phyloP scores from a whole-genome alignment of 2,329 filamentous ascomycete genomes.

The Diaporthe vaccinii region DNA sequence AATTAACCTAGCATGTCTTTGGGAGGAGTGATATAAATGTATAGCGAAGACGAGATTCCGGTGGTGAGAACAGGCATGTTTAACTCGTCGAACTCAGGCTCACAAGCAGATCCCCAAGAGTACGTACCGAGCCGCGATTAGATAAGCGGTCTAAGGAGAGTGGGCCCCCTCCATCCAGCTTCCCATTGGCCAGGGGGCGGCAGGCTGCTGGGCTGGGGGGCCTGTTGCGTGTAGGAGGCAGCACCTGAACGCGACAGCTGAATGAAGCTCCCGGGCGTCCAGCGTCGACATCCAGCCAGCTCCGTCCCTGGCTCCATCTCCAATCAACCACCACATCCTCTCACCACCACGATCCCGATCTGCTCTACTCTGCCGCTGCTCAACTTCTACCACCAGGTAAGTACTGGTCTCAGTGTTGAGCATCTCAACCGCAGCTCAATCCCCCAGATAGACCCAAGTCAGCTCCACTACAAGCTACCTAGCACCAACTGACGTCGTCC shows the following conservation, averaged over 20 bases:
- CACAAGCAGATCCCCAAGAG: neutral
- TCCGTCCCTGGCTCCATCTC: neutral
- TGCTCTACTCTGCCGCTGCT: neutral
- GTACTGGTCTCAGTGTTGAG: neutral
- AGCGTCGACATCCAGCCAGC: neutral
- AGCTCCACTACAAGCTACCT: conserved; percentile 26
- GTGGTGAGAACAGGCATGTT: neutral
- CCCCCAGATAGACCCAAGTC: neutral
- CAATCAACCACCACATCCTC: conserved; percentile 5
- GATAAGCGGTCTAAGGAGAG: neutral
- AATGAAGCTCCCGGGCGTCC: conserved; percentile 44
- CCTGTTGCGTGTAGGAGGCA: conserved; percentile 43
- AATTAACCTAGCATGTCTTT: neutral
- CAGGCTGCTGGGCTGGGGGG: conserved; percentile 14
- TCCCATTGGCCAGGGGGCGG: conserved; percentile 17
- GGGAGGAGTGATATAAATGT: no score
- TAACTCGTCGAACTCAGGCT: neutral
- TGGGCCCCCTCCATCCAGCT: neutral
- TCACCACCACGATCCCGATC: conserved; percentile 37
- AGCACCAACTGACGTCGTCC: conserved; percentile 34
- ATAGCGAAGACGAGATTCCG: neutral
- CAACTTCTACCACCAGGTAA: neutral
- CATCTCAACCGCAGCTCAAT: neutral
- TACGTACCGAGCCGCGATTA: conserved; percentile 17
- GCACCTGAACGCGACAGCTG: conserved; percentile 49